Evolutionary conservation across 2,329 filamentous ascomycete genomes (phyloP).

Genomic region (Sphaerulina vaccinii): DNA sequence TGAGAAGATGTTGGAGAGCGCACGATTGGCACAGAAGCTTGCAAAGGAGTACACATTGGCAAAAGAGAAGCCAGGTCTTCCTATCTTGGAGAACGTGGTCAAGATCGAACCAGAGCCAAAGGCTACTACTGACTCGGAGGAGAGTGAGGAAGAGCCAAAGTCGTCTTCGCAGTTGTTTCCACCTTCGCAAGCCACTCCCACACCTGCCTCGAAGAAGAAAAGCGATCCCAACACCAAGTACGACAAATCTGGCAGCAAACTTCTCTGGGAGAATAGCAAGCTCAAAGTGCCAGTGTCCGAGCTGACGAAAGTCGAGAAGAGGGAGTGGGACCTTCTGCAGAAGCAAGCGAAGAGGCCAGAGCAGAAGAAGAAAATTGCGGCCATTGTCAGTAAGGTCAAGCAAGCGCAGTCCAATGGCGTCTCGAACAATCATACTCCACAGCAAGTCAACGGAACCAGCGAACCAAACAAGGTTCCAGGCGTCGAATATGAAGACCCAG

Average conservation of each 20-base stretch:
- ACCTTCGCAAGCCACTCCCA: constrained; percentile 7
- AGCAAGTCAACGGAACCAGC: not conserved
- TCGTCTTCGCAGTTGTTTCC: constrained; percentile 7
- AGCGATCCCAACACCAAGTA: not conserved
- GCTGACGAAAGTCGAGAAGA: constrained; percentile 8
- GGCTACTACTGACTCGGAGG: not conserved
- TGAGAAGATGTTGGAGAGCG: constrained; percentile 26
- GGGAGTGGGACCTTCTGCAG: constrained; percentile 7
- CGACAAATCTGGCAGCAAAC: constrained; percentile 11
- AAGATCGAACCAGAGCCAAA: not conserved
- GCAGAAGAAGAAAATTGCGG: constrained; percentile 6
- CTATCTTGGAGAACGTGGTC: not conserved
- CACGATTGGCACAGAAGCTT: constrained; percentile 22
- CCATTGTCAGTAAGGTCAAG: constrained; percentile 1
- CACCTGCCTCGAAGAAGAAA: constrained; percentile 6
- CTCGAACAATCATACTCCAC: not conserved
- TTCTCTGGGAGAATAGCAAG: constrained; percentile 10
- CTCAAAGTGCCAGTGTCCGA: constrained; percentile 2
- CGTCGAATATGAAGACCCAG: constrained; percentile 34
- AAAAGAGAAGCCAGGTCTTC: constrained; percentile 9
- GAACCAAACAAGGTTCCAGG: constrained; percentile 6
- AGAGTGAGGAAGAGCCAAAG: not conserved
- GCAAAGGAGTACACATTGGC: constrained; percentile 19
- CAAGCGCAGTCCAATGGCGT: not conserved
- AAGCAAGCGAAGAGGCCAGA: constrained; percentile 9